phyloP scores from a whole-genome alignment of 352 stramenopile genomes.

The Peronospora belbahrii region DNA sequence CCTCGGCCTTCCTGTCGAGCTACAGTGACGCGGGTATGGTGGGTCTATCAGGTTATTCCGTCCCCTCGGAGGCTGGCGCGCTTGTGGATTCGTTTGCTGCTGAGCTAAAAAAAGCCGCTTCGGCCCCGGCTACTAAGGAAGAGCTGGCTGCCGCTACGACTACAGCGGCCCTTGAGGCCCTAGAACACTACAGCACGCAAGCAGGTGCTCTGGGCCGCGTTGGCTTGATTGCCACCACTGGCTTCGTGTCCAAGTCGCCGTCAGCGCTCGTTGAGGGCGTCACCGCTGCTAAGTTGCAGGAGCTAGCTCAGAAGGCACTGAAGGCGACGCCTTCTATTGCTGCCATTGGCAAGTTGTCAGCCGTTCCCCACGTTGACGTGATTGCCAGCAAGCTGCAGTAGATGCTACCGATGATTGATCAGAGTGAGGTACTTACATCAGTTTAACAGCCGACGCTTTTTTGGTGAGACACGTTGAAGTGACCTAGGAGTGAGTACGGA shows the following conservation, averaged over 20 bases:
- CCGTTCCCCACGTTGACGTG: slow-evolving; percentile 64
- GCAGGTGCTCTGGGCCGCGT: slow-evolving; percentile 35
- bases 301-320: slow-evolving; percentile 69
- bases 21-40: slow-evolving; percentile 62
- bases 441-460: slow-evolving; percentile 19
- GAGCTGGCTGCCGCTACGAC: slow-evolving; percentile 75
- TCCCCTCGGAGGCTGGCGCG: slow-evolving; percentile 40
- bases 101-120: slow-evolving; percentile 71
- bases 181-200: slow-evolving; percentile 34
- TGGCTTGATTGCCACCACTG: slow-evolving; percentile 30
- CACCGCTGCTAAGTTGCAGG: slow-evolving; percentile 59
- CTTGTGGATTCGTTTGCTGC: slow-evolving; percentile 63
- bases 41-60: slow-evolving; percentile 50
- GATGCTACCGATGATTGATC: slow-evolving; percentile 21
- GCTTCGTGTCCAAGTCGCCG: slow-evolving; percentile 34
- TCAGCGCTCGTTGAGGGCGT: slow-evolving; percentile 38
- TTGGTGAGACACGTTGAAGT: slow-evolving; percentile 22
- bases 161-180: slow-evolving; percentile 36
- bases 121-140: slow-evolving; percentile 46
- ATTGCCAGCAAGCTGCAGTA: slow-evolving; percentile 77
- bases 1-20: slow-evolving; percentile 46
- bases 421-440: slow-evolving; percentile 34
- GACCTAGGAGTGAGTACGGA: slow-evolving; percentile 17
- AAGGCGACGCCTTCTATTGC: slow-evolving; percentile 66
- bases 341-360: slow-evolving; percentile 61